A percentile compares a stretch with the other conserved stretches of the same genome.
Conservation (phyloP, 192 early-diverging fungal genomes). For the Pecoramyces ruminantium region DNA sequence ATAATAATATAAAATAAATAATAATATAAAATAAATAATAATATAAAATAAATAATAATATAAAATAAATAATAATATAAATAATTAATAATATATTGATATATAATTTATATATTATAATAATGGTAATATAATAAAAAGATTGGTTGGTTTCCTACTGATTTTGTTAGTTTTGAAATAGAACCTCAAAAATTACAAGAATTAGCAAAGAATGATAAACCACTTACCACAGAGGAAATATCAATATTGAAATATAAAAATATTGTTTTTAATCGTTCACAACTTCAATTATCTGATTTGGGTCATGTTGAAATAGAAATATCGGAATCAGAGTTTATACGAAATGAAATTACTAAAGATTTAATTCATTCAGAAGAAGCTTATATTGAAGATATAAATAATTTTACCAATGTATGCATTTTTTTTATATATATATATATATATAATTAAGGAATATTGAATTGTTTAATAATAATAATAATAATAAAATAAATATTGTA, state of each 20-base stretch:
- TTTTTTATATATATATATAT: too few relatives aligned
- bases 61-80: too few relatives aligned
- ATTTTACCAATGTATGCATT: background rate
- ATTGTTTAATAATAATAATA: too few relatives aligned
- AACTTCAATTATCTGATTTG: background rate
- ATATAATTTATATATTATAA: too few relatives aligned
- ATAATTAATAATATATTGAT: too few relatives aligned
- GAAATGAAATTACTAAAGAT: background rate
- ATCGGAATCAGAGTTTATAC: background rate
- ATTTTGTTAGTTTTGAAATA: background rate
- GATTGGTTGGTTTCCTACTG: background rate
- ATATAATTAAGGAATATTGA: too few relatives aligned
- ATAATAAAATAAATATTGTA: too few relatives aligned
- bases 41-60: too few relatives aligned
- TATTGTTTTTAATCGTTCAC: background rate
- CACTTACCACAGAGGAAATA: background rate
- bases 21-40: too few relatives aligned
- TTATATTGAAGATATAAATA: background rate
- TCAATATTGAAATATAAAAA: background rate
- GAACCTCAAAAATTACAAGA: background rate
- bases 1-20: too few relatives aligned
- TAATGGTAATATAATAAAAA: background rate
- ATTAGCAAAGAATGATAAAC: background rate
- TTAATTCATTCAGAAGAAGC: background rate
- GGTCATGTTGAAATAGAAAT: background rate